Conservation (phyloP, 208 protist species). For the Leishmania guyanensis region DNA sequence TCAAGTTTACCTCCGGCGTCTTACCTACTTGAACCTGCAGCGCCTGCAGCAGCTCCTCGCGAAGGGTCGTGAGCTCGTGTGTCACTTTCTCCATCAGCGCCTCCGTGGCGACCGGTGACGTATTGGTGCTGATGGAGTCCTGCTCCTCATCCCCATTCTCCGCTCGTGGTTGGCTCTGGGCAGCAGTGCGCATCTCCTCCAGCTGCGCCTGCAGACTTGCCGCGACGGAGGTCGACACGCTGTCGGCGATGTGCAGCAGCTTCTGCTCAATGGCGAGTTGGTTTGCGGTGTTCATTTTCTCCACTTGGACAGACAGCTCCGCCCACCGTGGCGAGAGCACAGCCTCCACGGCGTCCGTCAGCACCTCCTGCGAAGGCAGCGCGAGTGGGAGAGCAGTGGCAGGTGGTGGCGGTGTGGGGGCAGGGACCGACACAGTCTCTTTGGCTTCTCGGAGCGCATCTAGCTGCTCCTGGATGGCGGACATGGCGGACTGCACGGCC, state of each 20-base stretch:
- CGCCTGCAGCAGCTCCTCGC: slow-evolving; percentile 44
- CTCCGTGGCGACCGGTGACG: background rate
- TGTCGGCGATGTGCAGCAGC: slow-evolving; percentile 33
- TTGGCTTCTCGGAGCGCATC: slow-evolving; percentile 11
- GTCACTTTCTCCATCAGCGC: slow-evolving; percentile 24
- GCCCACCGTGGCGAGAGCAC: slow-evolving; percentile 51
- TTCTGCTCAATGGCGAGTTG: slow-evolving; percentile 34
- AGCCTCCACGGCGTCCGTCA: slow-evolving; percentile 52
- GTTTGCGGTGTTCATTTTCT: slow-evolving; percentile 26
- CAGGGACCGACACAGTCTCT: background rate
- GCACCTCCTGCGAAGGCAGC: slow-evolving; percentile 25
- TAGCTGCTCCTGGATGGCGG: slow-evolving; percentile 31
- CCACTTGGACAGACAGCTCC: slow-evolving; percentile 31
- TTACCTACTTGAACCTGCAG: slow-evolving; percentile 59
- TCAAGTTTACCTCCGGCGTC: slow-evolving; percentile 72
- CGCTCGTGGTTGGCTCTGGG: background rate
- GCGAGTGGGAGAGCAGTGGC: slow-evolving; percentile 1
- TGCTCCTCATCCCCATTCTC: background rate
- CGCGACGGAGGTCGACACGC: slow-evolving; percentile 29
- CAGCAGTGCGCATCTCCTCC: slow-evolving; percentile 7
- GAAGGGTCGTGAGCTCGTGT: slow-evolving; percentile 34
- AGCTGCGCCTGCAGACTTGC: slow-evolving; percentile 26
- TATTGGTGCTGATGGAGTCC: background rate
- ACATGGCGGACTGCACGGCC: slow-evolving; percentile 29
- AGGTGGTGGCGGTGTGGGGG: background rate